Evolutionary conservation across 140 eudicot genomes (phyloP).

Genomic region (Ambrosia hybrid): DNA sequence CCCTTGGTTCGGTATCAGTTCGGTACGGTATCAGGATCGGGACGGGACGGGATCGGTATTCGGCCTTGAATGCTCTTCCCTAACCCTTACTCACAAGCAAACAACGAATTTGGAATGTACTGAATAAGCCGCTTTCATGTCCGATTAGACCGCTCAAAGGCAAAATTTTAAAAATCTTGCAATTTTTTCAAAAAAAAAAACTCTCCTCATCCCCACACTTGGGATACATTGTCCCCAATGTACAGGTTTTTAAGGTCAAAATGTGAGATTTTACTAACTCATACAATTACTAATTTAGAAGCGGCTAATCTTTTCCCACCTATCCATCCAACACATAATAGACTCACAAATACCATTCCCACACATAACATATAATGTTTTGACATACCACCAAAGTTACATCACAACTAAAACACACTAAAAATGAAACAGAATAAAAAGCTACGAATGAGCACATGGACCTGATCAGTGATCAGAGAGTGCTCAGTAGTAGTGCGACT

Average conservation of each 20-base stretch:
- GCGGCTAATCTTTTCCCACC: neutral
- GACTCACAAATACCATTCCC: neutral
- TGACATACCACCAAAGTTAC: neutral
- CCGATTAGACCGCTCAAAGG: too few relatives aligned
- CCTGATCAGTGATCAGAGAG: neutral
- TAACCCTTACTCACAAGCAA: too few relatives aligned
- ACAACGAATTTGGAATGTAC: too few relatives aligned
- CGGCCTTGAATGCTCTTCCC: too few relatives aligned
- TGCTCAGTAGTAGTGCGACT: neutral
- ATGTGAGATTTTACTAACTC: neutral
- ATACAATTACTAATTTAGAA: neutral
- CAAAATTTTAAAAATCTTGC: too few relatives aligned
- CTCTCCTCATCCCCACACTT: conserved; percentile 1
- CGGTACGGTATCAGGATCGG: too few relatives aligned
- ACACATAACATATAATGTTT: neutral
- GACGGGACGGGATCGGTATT: too few relatives aligned
- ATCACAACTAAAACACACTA: neutral
- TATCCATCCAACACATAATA: neutral
- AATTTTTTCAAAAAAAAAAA: too few relatives aligned
- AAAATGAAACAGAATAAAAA: neutral
- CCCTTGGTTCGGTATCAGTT: too few relatives aligned
- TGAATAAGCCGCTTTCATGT: too few relatives aligned
- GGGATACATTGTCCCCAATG: neutral
- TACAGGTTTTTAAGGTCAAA: neutral
- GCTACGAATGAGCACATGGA: neutral